phyloP scores from a whole-genome alignment of 202 grass and related monocot genomes.

The Bolboschoenoplectus hybrid region DNA sequence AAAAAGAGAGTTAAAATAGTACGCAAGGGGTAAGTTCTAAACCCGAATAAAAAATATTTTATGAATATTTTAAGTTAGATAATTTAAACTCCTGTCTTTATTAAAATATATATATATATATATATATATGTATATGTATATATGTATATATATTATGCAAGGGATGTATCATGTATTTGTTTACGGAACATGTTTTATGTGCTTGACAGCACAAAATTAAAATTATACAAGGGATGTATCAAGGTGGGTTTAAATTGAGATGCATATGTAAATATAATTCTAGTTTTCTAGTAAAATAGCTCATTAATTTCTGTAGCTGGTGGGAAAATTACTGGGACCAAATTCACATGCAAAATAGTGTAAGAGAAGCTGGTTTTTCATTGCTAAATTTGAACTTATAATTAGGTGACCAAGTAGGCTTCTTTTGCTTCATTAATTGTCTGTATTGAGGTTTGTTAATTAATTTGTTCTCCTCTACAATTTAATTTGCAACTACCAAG shows the following conservation, averaged over 20 bases:
- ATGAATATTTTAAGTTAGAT: too few relatives aligned
- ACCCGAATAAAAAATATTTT: too few relatives aligned
- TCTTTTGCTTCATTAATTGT: background rate
- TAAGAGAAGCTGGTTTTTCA: conserved; percentile 19
- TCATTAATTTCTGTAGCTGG: background rate
- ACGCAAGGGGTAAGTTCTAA: too few relatives aligned
- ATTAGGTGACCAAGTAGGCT: background rate
- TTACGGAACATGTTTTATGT: too few relatives aligned
- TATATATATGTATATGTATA: too few relatives aligned
- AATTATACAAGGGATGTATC: background rate
- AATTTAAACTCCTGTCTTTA: too few relatives aligned
- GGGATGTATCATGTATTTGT: too few relatives aligned
- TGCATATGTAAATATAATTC: background rate
- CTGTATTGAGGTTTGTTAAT: background rate
- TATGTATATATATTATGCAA: too few relatives aligned
- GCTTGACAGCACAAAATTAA: too few relatives aligned
- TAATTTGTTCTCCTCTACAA: background rate
- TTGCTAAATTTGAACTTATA: conserved; percentile 31
- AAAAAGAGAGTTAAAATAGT: background rate
- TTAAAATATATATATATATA: too few relatives aligned
- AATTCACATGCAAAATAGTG: conserved; percentile 4
- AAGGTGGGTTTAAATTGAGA: background rate
- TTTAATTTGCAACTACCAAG: background rate
- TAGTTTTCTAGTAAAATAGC: background rate
- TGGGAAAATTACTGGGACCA: background rate